phyloP scores from a whole-genome alignment of 1,284 basidiomycete genomes.

The Cryptococcus neoformans region DNA sequence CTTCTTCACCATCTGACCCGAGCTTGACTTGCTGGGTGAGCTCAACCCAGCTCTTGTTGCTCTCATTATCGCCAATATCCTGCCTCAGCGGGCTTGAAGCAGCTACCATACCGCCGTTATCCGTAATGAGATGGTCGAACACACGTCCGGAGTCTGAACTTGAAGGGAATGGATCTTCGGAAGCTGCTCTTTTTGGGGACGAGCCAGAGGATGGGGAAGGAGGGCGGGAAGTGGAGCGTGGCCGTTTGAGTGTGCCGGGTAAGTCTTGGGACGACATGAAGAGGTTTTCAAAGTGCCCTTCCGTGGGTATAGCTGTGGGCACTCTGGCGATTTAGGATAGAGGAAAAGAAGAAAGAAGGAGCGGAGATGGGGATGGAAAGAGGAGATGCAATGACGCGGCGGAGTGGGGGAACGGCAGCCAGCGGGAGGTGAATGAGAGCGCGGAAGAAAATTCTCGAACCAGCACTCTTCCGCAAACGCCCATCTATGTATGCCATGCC shows the following conservation, averaged over 20 bases:
- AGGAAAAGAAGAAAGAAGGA: background rate
- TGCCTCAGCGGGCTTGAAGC: slow-evolving; percentile 22
- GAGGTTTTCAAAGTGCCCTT: background rate
- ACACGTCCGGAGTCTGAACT: slow-evolving; percentile 20
- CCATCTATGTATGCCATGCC: no score
- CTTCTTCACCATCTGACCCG: slow-evolving; percentile 13
- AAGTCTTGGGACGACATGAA: background rate
- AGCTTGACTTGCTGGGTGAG: slow-evolving; percentile 38
- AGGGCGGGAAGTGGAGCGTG: slow-evolving; percentile 27
- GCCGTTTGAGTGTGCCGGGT: slow-evolving; percentile 24
- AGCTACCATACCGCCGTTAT: slow-evolving; percentile 3
- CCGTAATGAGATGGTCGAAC: slow-evolving; percentile 3
- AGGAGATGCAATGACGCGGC: no score
- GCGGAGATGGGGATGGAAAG: no score
- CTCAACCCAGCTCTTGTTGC: slow-evolving; percentile 31
- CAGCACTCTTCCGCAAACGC: no score
- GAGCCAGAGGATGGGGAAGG: slow-evolving; percentile 31
- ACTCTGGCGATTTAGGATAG: background rate
- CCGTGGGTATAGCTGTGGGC: background rate
- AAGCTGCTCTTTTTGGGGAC: slow-evolving; percentile 45
- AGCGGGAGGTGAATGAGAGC: no score
- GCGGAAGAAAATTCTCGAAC: no score
- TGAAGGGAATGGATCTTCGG: slow-evolving; percentile 33
- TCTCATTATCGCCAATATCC: slow-evolving; percentile 19
- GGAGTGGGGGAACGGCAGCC: no score